These are phyloP conservation scores for Phyllosticta ampelicida DNA, from an alignment of 2,329 filamentous ascomycete species.

Conservation along the genomic window DNA sequence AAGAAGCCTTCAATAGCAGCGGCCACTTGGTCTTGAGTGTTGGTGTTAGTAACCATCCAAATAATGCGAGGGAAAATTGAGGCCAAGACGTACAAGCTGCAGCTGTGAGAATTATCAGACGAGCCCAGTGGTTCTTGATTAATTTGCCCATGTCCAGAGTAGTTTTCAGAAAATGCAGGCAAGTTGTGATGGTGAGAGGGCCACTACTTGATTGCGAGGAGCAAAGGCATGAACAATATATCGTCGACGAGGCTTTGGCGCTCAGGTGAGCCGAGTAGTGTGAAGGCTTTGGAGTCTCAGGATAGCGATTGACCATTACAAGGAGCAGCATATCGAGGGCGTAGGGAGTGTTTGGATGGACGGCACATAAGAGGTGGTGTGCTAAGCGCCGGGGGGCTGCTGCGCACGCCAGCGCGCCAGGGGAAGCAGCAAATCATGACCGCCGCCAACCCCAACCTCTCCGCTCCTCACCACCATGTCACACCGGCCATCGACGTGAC, in stretches of 20 bases:
- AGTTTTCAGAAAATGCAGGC: neutral
- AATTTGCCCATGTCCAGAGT: constrained; percentile 71
- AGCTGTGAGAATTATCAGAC: constrained; percentile 82
- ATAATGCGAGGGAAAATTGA: neutral
- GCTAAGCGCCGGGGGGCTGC: neutral
- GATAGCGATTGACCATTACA: neutral
- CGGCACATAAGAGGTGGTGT: neutral
- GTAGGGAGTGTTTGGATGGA: neutral
- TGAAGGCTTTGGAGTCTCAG: neutral
- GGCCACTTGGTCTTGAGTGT: constrained; percentile 67
- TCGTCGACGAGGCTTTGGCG: neutral
- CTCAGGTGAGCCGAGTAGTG: neutral
- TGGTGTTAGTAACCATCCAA: constrained; percentile 10
- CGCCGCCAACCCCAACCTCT: constrained; percentile 5
- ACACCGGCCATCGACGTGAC: neutral
- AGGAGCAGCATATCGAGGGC: neutral
- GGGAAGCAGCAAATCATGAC: constrained; percentile 4
- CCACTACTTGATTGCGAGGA: neutral
- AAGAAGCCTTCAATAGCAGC: constrained; percentile 82
- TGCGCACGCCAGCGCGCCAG: neutral
- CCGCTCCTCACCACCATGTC: constrained; percentile 7
- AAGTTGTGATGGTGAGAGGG: neutral
- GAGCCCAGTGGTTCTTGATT: constrained; percentile 99
- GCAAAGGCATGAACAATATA: neutral
- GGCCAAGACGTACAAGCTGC: constrained; percentile 56